Evolutionary conservation across 345 rosid species (phyloP), one percentile per base, ranked within the genome.

Genomic region (Populus pruinosa): DNA sequence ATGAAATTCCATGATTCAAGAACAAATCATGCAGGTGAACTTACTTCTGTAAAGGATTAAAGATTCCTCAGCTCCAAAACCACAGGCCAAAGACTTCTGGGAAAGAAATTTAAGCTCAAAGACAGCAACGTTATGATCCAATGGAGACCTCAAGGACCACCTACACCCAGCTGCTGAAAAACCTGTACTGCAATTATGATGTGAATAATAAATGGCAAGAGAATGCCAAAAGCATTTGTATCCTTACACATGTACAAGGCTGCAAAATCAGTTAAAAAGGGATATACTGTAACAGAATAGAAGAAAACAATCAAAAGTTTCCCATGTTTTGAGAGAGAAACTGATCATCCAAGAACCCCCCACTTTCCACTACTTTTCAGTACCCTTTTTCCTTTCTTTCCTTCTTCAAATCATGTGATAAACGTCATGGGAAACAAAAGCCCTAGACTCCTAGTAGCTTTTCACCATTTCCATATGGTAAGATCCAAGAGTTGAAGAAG

Each of bases 401-500:
- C 71, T 74, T 76, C 67, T 49, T 76, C 75, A 69, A 71, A 77
- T 69, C 72, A 67, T 71, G 44, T 43, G 76, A 87, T 81, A 59
- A 68, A 77, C 85, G 84, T 78, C 62, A 61, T 64, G 72, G 83
- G 82, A 83, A 85, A 77, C 88, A 79, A 85, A 72, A 85, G 69
- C 79, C 76, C 88, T 78, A 68, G 88, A 91, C 89, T 87, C 89
- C 84, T 82, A 83, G 83, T 77, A 65, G 63, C 76, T 83, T 83
- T 82, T 83, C 86, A 76, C 81, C 86, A 76, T 78, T 71, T 55
- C 56, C 65, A 76, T 7, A n/a, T 2, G 20, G 71, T 35, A 72
- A 69, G 69, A 71, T 78, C 59, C 31, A 70, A 49, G 71, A 70
- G 55, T 74, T 65, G 65, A 70, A 77, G 29, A 59, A 39, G 67